Evolutionary conservation across 345 rosid species (phyloP), one percentile per base, ranked within the genome.

Genomic region (Conringia planisiliqua): DNA sequence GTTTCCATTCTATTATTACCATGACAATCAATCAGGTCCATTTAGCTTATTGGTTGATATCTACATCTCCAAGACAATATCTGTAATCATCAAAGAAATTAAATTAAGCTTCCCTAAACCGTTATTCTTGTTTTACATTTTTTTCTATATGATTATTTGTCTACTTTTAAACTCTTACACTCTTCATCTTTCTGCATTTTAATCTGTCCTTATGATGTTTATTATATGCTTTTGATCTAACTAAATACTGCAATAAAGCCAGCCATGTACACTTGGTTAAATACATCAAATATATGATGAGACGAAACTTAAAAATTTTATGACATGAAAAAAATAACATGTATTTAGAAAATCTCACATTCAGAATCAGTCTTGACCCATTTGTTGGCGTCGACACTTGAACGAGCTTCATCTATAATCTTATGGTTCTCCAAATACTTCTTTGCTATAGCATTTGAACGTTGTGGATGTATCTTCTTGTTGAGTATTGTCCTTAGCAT

Each of bases 311-410:
- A 1, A 26, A 2, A 27, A 7, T 29, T 48, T 71, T 16, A 10
- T 44, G 29, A 65, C 18, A 6, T 62, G 40, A 44, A 56, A 20
- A 55, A 65, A 6, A 12, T 55, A 56, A 52, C 7, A 54, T 40
- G 6, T 32, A 14, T 55, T 50, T 40, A 55, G 59, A 62, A 61
- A 62, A 66, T 51, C 94, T 83, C 79, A 88, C 98, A 90, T 81
- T 90, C 90, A 22, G 96, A 92, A 83, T 92, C 96, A 13, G 94
- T 88, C 83, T 78, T 92, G 54, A 83, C 90, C 98, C 97, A 92
- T 83, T 84, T 92, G 58, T 79, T 84, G 67, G 83, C 82, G 18
- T 78, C 82, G 9, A 71, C 81, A 62, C 79, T 54, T 79, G 83
- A 43, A 13, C 79, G 83, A 43, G 83, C 85, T 62, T 75, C 82